Conservation (phyloP, 352 stramenopile species). For the Phytophthora palmivora region DNA sequence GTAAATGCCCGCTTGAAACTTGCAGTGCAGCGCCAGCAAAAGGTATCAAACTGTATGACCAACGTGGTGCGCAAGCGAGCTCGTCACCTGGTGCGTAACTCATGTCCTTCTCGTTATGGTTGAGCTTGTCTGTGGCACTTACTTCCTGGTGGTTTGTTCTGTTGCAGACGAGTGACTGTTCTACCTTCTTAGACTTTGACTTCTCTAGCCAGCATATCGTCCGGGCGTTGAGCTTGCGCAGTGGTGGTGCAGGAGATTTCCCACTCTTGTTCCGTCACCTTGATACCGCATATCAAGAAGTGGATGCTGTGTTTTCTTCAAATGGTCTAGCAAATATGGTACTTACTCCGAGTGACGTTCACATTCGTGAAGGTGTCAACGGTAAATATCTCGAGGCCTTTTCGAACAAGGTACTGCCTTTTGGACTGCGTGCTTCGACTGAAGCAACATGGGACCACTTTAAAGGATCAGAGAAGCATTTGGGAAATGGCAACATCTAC, state of each 20-base stretch:
- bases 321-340: conserved; percentile 45
- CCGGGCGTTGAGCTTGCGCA: conserved; percentile 22
- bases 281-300: conserved; percentile 35
- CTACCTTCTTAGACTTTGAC: conserved; percentile 29
- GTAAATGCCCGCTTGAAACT: conserved; percentile 54
- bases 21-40: conserved; percentile 46
- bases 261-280: conserved; percentile 38
- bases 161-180: conserved; percentile 33
- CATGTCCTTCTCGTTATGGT: background rate
- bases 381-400: conserved; percentile 52
- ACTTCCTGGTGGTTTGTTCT: conserved; percentile 5
- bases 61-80: conserved; percentile 36
- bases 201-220: conserved; percentile 30
- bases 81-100: conserved; percentile 26
- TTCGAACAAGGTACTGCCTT: conserved; percentile 52
- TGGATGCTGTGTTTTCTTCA: conserved; percentile 40
- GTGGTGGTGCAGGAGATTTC: conserved; percentile 35
- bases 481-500: conserved; percentile 42
- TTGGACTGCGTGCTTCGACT: conserved; percentile 39
- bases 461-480: conserved; percentile 44
- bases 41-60: conserved; percentile 27
- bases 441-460: conserved; percentile 54
- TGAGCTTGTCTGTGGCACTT: conserved; percentile 1
- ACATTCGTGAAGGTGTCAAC: conserved; percentile 44
- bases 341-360: conserved; percentile 37